Percentiles rank a stretch among this genome's conserved stretches.
Evolutionary conservation across 768 basidiomycete species (phyloP).

Genomic region (Tylopilus balloui): DNA sequence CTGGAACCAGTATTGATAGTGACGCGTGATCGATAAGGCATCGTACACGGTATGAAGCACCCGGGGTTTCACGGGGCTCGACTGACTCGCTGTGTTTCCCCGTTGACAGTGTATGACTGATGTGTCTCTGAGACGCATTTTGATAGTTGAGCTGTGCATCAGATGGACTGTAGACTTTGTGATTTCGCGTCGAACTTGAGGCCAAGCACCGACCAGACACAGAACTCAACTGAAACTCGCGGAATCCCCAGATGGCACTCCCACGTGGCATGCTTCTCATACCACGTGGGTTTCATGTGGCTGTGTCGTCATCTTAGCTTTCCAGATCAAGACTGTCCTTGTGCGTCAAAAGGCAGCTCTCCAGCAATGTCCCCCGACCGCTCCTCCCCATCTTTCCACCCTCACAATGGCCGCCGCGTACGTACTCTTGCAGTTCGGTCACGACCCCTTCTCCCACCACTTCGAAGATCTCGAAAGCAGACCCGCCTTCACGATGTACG

Average conservation of each 20-base stretch:
- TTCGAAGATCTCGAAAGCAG: slow-evolving; percentile 64
- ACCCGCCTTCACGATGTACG: slow-evolving; percentile 67
- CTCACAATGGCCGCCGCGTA: slow-evolving; percentile 37
- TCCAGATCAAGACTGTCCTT: slow-evolving; percentile 41
- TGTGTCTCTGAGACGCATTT: not conserved
- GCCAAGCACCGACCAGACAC: too few relatives aligned
- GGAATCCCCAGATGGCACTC: slow-evolving; percentile 11
- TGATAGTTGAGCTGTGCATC: not conserved
- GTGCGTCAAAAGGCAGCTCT: slow-evolving; percentile 34
- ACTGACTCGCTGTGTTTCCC: slow-evolving; percentile 15
- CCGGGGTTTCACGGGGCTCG: not conserved
- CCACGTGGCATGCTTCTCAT: slow-evolving; percentile 34
- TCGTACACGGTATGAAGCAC: slow-evolving; percentile 43
- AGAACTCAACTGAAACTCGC: slow-evolving; percentile 16
- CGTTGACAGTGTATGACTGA: slow-evolving; percentile 39
- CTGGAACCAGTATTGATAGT: slow-evolving; percentile 1
- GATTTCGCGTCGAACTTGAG: not conserved
- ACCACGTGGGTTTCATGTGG: slow-evolving; percentile 34
- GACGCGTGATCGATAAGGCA: slow-evolving; percentile 33
- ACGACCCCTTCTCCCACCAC: slow-evolving; percentile 53
- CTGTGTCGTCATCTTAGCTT: slow-evolving; percentile 27
- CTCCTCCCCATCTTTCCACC: slow-evolving; percentile 20
- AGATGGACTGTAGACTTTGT: not conserved
- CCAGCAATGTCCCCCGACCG: slow-evolving; percentile 3
- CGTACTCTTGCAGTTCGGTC: slow-evolving; percentile 60